Evolutionary conservation across 768 basidiomycete species (phyloP).

Genomic region (Gymnopilus dilepis): DNA sequence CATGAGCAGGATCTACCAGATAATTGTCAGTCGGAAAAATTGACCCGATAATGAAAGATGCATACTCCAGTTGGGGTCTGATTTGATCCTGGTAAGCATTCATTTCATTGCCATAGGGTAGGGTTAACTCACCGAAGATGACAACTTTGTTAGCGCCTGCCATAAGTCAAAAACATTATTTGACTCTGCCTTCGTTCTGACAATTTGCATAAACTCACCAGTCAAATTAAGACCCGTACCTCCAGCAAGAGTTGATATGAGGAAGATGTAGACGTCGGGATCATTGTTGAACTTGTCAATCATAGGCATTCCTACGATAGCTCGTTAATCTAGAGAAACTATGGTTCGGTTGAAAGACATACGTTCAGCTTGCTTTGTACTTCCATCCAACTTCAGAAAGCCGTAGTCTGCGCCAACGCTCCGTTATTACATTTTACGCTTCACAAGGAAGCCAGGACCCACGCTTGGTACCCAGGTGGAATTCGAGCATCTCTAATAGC

Average conservation of each 20-base stretch:
- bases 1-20: conserved; percentile 85
- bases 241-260: conserved; percentile 91
- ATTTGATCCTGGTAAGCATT: conserved; percentile 13
- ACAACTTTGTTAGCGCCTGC: conserved; percentile 91
- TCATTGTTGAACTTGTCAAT: conserved; percentile 86
- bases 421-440: too few relatives aligned
- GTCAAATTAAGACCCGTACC: conserved; percentile 92
- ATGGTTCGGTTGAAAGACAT: conserved; percentile 36
- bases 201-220: conserved; percentile 27
- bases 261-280: conserved; percentile 74
- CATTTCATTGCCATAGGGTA: conserved; percentile 8
- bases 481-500: conserved; percentile 83
- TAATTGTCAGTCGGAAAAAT: neutral
- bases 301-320: conserved; percentile 72
- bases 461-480: conserved; percentile 69
- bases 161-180: neutral
- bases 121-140: conserved; percentile 68
- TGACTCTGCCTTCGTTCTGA: neutral
- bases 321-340: neutral
- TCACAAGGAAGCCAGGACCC: conserved; percentile 19
- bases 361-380: conserved; percentile 70
- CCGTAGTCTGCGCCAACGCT: conserved; percentile 51
- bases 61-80: conserved; percentile 96
- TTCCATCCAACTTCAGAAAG: conserved; percentile 83
- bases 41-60: neutral